Base-by-base conservation (phyloP, 2,329 filamentous ascomycete genomes). In the Pseudogymnoascus sp. region DNA sequence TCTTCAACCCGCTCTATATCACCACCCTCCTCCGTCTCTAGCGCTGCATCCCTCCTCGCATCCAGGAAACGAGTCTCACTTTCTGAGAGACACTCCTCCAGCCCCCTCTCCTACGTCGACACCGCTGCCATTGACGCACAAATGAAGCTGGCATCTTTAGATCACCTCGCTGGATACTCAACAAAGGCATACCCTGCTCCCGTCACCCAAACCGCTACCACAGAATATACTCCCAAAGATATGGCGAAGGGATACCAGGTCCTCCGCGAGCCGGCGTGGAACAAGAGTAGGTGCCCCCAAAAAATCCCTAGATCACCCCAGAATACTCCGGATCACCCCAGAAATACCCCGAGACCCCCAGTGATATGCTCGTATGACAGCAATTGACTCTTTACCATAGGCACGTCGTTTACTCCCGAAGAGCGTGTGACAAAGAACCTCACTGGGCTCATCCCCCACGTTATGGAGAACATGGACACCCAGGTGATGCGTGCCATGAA, bases 401-500 rank as follows among this genome's bases (percentile, higher is more conserved):
- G 85, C 69, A 82, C 87, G 60, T 82, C 84, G 42, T 88, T 88
- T 72, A 83, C 80, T 12, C 85, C 85, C 36, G 84, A 87, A 67
- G 82, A 88, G 75, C 83, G 85, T 69, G 76, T 84, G 63, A 74
- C 76, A 72, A 85, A 86, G 77, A 87, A 88, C 79, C 80, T 88
- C 66, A 87, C 84, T 43, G 85, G 85, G 65, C 80, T 88, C 69
- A 77, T 88, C 65, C 85, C 85, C 60, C 85, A 88, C 74, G 82
- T 83, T 72, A 84, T 85, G 75, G 82, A 86, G 77, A 82, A 75
- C 74, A 75, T 82, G 70, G 77, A 84, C 66, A 86, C 81, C 62
- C 85, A 88, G 74, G 84, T 82, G 70, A 80, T 80, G 69, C 80
- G 85, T 77, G 88, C 87, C 73, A 85, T 93, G 78, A 86, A 86